These are phyloP conservation scores for Eucalyptus lansdowneana DNA, from an alignment of 345 rosid species.

Conservation along the genomic window DNA sequence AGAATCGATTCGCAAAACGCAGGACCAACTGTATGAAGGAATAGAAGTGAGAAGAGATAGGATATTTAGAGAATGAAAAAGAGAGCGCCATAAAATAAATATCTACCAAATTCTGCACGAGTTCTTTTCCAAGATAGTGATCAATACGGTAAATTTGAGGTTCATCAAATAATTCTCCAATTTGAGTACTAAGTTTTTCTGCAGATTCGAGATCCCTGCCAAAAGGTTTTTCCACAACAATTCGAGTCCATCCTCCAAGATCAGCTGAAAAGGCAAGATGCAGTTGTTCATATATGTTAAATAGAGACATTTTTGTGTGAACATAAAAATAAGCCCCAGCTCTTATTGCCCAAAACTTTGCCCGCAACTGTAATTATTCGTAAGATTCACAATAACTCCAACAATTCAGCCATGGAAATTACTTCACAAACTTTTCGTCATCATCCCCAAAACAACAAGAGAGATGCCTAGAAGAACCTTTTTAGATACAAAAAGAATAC, in stretches of 20 bases:
- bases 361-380: not conserved
- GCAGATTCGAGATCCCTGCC: conserved; percentile 85
- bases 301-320: not conserved
- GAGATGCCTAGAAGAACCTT: not conserved
- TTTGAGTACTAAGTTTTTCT: conserved; percentile 74
- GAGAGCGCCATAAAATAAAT: not conserved
- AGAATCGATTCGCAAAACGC: conserved; percentile 92
- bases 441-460: not conserved
- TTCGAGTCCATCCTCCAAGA: conserved; percentile 94
- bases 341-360: not conserved
- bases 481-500: not conserved
- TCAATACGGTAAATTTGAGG: conserved; percentile 90
- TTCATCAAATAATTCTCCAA: conserved; percentile 87
- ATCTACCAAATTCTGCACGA: conserved; percentile 94
- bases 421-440: not conserved
- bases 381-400: not conserved
- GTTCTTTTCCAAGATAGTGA: conserved; percentile 93
- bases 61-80: not conserved
- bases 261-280: conserved; percentile 33
- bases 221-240: conserved; percentile 96
- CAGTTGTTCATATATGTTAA: not conserved
- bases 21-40: conserved; percentile 65
- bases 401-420: not conserved
- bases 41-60: conserved; percentile 3
- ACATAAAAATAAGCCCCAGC: not conserved